Evolutionary conservation across 805 yeast genomes (phyloP).

Genomic region (Candida easanensis): DNA sequence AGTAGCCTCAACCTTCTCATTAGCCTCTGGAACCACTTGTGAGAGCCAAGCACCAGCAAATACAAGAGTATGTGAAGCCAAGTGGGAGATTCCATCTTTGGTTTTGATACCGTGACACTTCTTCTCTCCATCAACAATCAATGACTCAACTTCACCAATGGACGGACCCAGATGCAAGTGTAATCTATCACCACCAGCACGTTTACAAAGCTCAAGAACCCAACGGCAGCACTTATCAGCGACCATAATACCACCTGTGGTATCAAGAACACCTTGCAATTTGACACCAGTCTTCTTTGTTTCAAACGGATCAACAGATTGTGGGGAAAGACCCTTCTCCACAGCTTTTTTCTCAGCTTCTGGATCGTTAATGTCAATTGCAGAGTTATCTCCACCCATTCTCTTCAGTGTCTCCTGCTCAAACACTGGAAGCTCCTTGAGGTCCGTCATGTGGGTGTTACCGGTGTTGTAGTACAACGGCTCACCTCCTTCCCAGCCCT

Average conservation of each 20-base stretch:
- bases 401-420: conserved; percentile 21
- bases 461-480: conserved; percentile 28
- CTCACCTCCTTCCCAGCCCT: conserved; percentile 24
- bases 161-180: conserved; percentile 22
- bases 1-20: conserved; percentile 29
- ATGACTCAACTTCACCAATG: conserved; percentile 5
- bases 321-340: conserved; percentile 18
- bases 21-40: conserved; percentile 29
- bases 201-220: conserved; percentile 26
- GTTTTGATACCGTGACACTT: conserved; percentile 25
- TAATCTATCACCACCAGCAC: conserved; percentile 24
- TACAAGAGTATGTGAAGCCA: conserved; percentile 6
- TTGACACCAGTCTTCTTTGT: conserved; percentile 14
- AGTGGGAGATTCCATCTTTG: conserved; percentile 14
- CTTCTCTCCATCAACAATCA: conserved; percentile 6
- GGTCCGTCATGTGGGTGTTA: conserved; percentile 25
- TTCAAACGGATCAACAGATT: conserved; percentile 24
- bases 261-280: conserved; percentile 28
- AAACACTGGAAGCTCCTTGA: conserved; percentile 21
- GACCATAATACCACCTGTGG: conserved; percentile 30
- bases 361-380: conserved; percentile 20
- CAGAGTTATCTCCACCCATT: conserved; percentile 15
- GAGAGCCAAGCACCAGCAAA: conserved; percentile 21
- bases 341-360: conserved; percentile 23
- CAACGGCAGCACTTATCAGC: conserved; percentile 34